Base-by-base conservation (phyloP, 2,329 filamentous ascomycete genomes). In the Penicillium expansum region DNA sequence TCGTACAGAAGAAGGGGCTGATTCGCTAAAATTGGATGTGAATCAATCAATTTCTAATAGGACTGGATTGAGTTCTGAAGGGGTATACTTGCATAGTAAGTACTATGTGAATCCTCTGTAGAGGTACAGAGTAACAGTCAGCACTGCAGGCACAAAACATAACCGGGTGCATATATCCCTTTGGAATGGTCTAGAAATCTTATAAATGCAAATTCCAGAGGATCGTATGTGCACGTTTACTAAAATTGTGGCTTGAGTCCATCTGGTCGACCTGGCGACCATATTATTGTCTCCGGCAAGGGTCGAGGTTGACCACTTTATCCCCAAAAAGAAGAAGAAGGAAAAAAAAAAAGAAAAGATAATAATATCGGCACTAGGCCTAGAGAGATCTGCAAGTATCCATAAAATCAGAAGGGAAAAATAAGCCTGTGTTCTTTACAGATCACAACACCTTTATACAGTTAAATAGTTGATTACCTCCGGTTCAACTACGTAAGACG, bases 211-310 rank as follows among this genome's bases (percentile, higher is more conserved):
- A 33, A 35, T 0, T 13, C 11, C 18, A 33, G 18, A 47, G 13
- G 29, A 24, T 47, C 8, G 20, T 47, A 33, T 24, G 32, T 38
- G 5, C 24, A n/a, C 2, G 2, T 20, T 20, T 32, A n/a, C 29
- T 47, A 33, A 22, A 22, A 22, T 43, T n/a, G 48, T 43, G 48
- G 27, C 27, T 42, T 30, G 48, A 32, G 27, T 9, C 45, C 18
- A 29, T 27, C 32, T 51, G 48, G 53, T 55, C 53, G 53, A 52
- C 53, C 48, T 45, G 53, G 39, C 53, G 53, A 56, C 53, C 41
- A 51, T 32, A 11, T 41, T 45, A 29, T 32, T 49, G 35, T 44
- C 30, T 32, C 20, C 38, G 1, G 53, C 20, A 56, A 56, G 53
- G 53, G 41, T 37, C 11, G n/a, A 47, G 32, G n/a, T 9, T 9